Base-by-base conservation (phyloP, 768 basidiomycete genomes). In the Mycena floridula region DNA sequence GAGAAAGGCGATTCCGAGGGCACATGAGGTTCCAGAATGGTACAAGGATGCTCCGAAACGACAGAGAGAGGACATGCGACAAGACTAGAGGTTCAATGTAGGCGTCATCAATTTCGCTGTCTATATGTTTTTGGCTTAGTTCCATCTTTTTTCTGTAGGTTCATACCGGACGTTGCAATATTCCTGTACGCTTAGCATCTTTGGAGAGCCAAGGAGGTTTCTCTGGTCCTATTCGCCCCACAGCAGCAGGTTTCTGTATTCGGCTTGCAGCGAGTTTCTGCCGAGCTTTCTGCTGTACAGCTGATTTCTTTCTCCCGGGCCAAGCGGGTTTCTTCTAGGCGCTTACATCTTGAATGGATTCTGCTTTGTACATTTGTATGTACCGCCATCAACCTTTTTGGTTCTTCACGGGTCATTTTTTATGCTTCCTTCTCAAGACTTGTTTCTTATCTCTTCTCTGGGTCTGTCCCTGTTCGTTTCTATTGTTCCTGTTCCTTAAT, bases 21-120 rank as follows among this genome's bases (percentile, higher is more conserved):
- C 86, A 37, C 72, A 87, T 57, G 77, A 76, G 53, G 72, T 89
- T 21, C 86, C 86, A 9, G 81, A 79, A 50, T 89, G 86, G 86
- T 89, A 89, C 54, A 79, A 74, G 51, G 73, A 74, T 18, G 32
- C 32, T 4, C 32, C 32, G 13, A 35, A 35, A 35, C 32, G 32
- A 15, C 15, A 35, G 15, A 35, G 32, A 18, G 32, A 35, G 13
- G 15, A 15, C 32, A 18, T 35, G 18, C 15, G 32, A 35, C 32
- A 35, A 35, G 32, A 35, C 3, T 18, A 35, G 32, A 18, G n/a
- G n/a, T n/a, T 35, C 32, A 15, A 35, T 13, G 32, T 35, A 7
- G 32, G 13, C 13, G 7, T 15, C 7, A 35, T 3, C 18, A 35
- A 18, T 13, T 30, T 30, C n/a, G n/a, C n/a, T n/a, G n/a, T n/a